Percentiles rank a stretch among this genome's conserved stretches.
phyloP scores from a whole-genome alignment of 177 flowering plant species.

The Vitis hybrid region DNA sequence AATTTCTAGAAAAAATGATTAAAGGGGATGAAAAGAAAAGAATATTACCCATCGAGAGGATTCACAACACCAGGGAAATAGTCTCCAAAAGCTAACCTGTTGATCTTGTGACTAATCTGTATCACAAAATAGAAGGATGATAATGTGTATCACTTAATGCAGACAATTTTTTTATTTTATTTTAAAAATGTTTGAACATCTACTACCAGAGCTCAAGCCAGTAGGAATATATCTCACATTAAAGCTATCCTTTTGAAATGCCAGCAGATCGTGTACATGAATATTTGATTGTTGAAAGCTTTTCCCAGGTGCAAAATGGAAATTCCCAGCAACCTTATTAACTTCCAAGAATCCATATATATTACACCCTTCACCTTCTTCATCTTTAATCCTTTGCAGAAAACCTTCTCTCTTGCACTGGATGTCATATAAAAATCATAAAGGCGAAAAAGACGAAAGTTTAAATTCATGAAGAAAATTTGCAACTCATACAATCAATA shows the following conservation, averaged over 20 bases:
- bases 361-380: slow-evolving; percentile 94
- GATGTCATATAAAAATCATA: slow-evolving; percentile 7
- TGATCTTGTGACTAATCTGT: slow-evolving; percentile 87
- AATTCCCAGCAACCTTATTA: slow-evolving; percentile 90
- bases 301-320: slow-evolving; percentile 92
- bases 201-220: no score
- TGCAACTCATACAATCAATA: not conserved
- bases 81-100: slow-evolving; percentile 77
- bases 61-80: slow-evolving; percentile 79
- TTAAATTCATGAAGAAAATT: not conserved
- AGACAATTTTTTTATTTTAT: no score
- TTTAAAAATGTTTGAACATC: no score
- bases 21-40: slow-evolving; percentile 1
- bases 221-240: slow-evolving; percentile 51
- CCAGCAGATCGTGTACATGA: slow-evolving; percentile 70
- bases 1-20: no score
- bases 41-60: slow-evolving; percentile 81
- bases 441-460: not conserved
- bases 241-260: slow-evolving; percentile 75
- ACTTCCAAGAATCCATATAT: slow-evolving; percentile 86
- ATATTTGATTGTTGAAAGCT: slow-evolving; percentile 76
- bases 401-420: slow-evolving; percentile 95
- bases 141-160: no score
- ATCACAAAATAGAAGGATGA: slow-evolving; percentile 2
- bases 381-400: slow-evolving; percentile 72